Percentiles rank a stretch among this genome's conserved stretches.
These are phyloP conservation scores for Hypoxylon sp. DNA, from an alignment of 2,329 filamentous ascomycete species.

Conservation along the genomic window DNA sequence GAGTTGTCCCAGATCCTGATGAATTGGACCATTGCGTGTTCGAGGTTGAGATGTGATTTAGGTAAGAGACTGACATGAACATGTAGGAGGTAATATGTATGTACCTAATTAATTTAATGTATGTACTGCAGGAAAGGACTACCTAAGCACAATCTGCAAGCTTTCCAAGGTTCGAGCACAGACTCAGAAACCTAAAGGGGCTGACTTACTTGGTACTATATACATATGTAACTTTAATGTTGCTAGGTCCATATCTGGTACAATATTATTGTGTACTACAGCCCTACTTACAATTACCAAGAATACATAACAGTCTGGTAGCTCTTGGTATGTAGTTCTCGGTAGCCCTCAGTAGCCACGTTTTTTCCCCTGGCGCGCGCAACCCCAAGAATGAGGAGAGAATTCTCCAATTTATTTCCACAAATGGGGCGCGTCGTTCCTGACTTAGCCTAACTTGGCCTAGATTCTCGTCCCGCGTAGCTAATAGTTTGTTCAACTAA, in stretches of 20 bases:
- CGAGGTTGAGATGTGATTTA: not conserved
- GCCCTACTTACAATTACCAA: not conserved
- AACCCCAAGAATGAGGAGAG: slow-evolving; percentile 28
- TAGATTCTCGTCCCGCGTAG: slow-evolving; percentile 19
- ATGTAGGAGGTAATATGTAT: not conserved
- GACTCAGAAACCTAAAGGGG: not conserved
- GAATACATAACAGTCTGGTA: slow-evolving; percentile 12
- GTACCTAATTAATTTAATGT: too few relatives aligned
- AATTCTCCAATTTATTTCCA: slow-evolving; percentile 36
- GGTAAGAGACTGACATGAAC: too few relatives aligned
- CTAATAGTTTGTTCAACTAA: slow-evolving; percentile 23
- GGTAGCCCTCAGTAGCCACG: slow-evolving; percentile 27
- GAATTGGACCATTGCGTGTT: not conserved
- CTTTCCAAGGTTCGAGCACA: slow-evolving; percentile 4
- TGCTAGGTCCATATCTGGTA: not conserved
- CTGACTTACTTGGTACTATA: too few relatives aligned
- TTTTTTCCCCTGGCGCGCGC: slow-evolving; percentile 30
- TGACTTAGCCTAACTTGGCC: slow-evolving; percentile 7
- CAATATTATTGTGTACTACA: slow-evolving; percentile 1
- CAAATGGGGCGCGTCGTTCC: slow-evolving; percentile 26
- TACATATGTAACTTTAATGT: too few relatives aligned
- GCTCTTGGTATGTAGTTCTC: not conserved
- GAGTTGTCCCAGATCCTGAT: slow-evolving; percentile 1
- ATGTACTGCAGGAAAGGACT: not conserved
- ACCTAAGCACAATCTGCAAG: slow-evolving; percentile 2